These are phyloP conservation scores for Phytophthora litchii DNA, from an alignment of 352 stramenopile species.

Conservation along the genomic window DNA sequence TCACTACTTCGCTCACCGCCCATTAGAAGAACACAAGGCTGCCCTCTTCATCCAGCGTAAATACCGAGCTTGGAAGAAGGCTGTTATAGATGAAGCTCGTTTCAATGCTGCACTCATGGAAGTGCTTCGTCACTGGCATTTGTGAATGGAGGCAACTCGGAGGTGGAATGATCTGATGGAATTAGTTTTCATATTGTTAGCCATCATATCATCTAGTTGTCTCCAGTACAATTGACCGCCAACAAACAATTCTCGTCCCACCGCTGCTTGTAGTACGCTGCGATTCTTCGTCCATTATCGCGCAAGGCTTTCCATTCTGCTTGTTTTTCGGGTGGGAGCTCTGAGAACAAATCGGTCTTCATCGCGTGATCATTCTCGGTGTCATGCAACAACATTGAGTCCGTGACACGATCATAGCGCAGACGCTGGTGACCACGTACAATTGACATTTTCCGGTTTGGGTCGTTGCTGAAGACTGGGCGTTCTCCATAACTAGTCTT, in stretches of 20 bases:
- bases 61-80: slow-evolving; percentile 45
- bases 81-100: neutral
- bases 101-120: slow-evolving; percentile 23
- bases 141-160: slow-evolving; percentile 25
- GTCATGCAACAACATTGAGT: slow-evolving; percentile 53
- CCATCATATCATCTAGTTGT: neutral
- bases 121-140: slow-evolving; percentile 37
- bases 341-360: slow-evolving; percentile 41
- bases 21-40: slow-evolving; percentile 56
- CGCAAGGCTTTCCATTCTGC: slow-evolving; percentile 35
- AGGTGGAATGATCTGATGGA: neutral
- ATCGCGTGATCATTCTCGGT: slow-evolving; percentile 43
- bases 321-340: slow-evolving; percentile 21
- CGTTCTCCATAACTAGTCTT: slow-evolving; percentile 19
- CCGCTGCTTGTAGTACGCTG: slow-evolving; percentile 52
- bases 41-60: slow-evolving; percentile 43
- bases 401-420: slow-evolving; percentile 41
- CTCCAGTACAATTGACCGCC: slow-evolving; percentile 13
- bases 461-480: slow-evolving; percentile 58
- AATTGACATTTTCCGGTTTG: slow-evolving; percentile 47
- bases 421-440: slow-evolving; percentile 50
- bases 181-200: slow-evolving; percentile 3
- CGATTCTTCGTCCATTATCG: slow-evolving; percentile 34
- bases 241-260: slow-evolving; percentile 43
- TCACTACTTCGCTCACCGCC: slow-evolving; percentile 51